Conservation (phyloP, 257 asterid genomes). For the Paraleonurus japonicus region DNA sequence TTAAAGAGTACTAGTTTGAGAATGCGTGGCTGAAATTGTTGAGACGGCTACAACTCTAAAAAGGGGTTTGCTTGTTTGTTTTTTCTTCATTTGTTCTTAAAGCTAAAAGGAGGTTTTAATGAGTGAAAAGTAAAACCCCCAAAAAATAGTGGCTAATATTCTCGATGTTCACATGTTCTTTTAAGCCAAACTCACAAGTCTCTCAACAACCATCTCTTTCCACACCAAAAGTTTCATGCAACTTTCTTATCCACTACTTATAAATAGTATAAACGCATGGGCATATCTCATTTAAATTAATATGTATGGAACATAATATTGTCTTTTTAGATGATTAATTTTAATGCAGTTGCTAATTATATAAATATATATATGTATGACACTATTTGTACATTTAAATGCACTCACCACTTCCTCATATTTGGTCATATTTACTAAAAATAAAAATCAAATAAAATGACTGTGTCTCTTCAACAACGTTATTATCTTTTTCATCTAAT, state of each 20-base stretch:
- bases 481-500: no score
- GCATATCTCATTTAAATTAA: no score
- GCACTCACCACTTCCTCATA: no score
- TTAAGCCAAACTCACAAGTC: background rate
- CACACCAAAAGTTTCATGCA: background rate
- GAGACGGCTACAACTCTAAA: background rate
- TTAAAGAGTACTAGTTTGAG: background rate
- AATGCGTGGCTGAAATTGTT: background rate
- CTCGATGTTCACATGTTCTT: background rate
- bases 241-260: background rate
- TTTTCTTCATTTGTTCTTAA: background rate
- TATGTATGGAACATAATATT: no score
- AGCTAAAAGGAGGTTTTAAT: background rate
- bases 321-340: no score
- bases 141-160: background rate
- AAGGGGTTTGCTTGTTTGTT: background rate
- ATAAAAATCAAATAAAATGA: no score
- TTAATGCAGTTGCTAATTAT: no score
- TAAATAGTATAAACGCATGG: no score
- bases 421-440: no score
- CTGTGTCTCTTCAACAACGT: no score
- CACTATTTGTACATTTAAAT: no score
- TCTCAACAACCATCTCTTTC: background rate
- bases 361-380: no score
- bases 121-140: background rate